A percentile compares a stretch with the other conserved stretches of the same genome.
These are phyloP conservation scores for Zizania palustris DNA, from an alignment of 202 grass and related monocot genomes.

Conservation along the genomic window DNA sequence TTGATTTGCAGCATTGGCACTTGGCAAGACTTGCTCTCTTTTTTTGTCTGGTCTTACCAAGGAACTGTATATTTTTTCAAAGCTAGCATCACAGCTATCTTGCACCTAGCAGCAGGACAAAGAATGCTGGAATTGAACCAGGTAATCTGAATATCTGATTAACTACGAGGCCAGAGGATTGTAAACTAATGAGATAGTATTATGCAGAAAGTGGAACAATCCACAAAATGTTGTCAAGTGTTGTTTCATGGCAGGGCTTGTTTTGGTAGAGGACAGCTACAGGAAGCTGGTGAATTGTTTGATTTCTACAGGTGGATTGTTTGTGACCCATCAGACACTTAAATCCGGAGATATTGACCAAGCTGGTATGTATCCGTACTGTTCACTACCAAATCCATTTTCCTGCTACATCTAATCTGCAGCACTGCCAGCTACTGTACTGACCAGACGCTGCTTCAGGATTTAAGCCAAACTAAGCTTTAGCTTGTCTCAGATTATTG, in stretches of 20 bases:
- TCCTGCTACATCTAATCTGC: no score
- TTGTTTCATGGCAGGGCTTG: background rate
- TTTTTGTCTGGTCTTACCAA: background rate
- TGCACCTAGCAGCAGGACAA: background rate
- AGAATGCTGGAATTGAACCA: background rate
- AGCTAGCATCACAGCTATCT: no score
- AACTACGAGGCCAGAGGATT: background rate
- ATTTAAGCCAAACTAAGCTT: no score
- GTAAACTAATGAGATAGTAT: background rate
- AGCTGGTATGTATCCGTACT: background rate
- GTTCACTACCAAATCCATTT: background rate
- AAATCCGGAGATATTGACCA: conserved; percentile 14
- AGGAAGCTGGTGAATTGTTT: background rate
- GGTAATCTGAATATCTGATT: background rate
- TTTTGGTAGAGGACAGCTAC: background rate
- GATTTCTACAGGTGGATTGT: conserved; percentile 28
- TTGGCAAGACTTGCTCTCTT: background rate
- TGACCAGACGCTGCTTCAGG: no score
- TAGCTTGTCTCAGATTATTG: background rate
- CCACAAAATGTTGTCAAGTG: background rate
- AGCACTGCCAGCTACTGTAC: no score
- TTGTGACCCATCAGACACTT: background rate
- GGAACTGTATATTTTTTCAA: no score
- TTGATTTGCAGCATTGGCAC: background rate
- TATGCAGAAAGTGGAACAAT: no score